Conservation (phyloP, 1,284 basidiomycete genomes). For the Cryptococcus hybrid region DNA sequence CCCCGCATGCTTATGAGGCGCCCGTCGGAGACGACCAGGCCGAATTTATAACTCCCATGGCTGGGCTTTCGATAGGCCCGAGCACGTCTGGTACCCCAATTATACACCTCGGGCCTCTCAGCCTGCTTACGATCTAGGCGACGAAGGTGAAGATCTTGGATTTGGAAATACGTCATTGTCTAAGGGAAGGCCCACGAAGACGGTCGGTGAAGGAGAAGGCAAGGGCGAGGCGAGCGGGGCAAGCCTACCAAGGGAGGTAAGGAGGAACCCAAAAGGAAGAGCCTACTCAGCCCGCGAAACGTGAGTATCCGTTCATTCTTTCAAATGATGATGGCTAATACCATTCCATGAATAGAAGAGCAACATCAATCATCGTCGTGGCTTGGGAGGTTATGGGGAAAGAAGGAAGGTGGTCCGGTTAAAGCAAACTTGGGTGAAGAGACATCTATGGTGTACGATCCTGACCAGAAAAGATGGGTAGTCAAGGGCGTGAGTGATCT, state of each 20-base stretch:
- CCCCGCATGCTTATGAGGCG: slow-evolving; percentile 16
- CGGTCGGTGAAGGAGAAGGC: slow-evolving; percentile 18
- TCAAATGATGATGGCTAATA: neutral
- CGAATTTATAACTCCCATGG: slow-evolving; percentile 85
- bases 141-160: slow-evolving; percentile 85
- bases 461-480: slow-evolving; percentile 92
- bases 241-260: slow-evolving; percentile 1
- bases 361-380: slow-evolving; percentile 56
- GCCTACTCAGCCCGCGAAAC: slow-evolving; percentile 8
- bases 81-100: neutral
- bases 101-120: slow-evolving; percentile 2
- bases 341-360: neutral
- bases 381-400: slow-evolving; percentile 75
- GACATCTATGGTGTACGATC: slow-evolving; percentile 89
- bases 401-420: slow-evolving; percentile 63
- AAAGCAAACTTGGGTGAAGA: slow-evolving; percentile 93
- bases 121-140: slow-evolving; percentile 31
- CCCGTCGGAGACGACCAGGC: slow-evolving; percentile 51
- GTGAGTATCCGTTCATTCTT: slow-evolving; percentile 4
- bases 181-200: slow-evolving; percentile 38
- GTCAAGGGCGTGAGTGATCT: slow-evolving; percentile 74
- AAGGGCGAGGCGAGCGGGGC: slow-evolving; percentile 9
- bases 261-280: slow-evolving; percentile 19
- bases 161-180: slow-evolving; percentile 69
- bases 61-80: slow-evolving; percentile 50